phyloP scores from a whole-genome alignment of 768 basidiomycete species.

The Tricholoma flavovirens region DNA sequence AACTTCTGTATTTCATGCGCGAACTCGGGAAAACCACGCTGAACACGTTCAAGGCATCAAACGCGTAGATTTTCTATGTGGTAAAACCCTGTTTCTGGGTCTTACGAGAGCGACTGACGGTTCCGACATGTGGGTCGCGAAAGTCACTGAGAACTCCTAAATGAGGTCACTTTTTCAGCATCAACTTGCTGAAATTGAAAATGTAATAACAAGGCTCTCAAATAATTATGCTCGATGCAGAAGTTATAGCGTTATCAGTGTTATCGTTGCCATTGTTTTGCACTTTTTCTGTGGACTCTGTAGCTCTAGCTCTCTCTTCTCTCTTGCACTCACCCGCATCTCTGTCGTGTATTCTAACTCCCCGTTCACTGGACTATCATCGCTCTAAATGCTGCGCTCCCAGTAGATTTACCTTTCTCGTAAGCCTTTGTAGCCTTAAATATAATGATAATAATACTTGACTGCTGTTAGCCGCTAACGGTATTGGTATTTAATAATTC shows the following conservation, averaged over 20 bases:
- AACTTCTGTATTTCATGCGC: constrained; percentile 7
- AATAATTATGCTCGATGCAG: background rate
- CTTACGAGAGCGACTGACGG: constrained; percentile 14
- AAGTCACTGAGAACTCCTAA: background rate
- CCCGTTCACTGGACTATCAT: background rate
- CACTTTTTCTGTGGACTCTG: background rate
- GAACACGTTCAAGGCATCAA: constrained; percentile 12
- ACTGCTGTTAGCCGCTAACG: background rate
- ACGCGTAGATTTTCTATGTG: constrained; percentile 13
- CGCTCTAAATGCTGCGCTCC: background rate
- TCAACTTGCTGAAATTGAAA: background rate
- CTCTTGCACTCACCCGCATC: too few species aligned
- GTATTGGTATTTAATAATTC: too few species aligned
- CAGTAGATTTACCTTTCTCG: background rate
- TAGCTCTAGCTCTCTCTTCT: background rate
- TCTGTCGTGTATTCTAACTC: background rate
- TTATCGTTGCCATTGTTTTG: background rate
- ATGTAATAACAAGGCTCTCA: background rate
- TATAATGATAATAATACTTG: background rate
- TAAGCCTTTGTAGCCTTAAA: background rate
- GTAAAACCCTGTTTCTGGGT: constrained; percentile 11
- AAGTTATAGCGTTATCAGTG: background rate
- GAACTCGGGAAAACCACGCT: constrained; percentile 5
- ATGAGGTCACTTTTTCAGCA: background rate
- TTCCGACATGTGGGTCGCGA: constrained; percentile 8